Evolutionary conservation across 2,329 filamentous ascomycete genomes (phyloP).

Genomic region (Phialocephala sp.): DNA sequence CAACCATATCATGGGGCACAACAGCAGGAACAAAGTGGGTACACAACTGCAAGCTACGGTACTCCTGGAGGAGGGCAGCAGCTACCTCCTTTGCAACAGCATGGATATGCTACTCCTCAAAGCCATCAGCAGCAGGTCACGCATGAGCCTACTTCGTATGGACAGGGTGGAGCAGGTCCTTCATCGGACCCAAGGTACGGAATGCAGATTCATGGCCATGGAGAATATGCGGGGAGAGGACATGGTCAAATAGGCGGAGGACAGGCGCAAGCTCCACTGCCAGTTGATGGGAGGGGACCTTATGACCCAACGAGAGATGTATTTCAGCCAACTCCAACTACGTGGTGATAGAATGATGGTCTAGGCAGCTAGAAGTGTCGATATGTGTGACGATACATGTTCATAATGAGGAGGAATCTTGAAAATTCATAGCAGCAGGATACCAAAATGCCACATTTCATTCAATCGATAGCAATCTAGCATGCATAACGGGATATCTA

Average conservation of each 20-base stretch:
- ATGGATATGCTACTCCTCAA: neutral
- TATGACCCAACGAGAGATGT: neutral
- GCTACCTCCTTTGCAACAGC: neutral
- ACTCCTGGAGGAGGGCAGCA: neutral
- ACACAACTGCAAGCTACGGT: neutral
- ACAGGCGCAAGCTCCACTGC: neutral
- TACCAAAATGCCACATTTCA: neutral
- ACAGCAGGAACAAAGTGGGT: neutral
- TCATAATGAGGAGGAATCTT: neutral
- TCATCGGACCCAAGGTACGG: neutral
- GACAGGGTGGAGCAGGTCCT: neutral
- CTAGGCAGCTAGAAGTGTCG: neutral
- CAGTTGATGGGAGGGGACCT: neutral
- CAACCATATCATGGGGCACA: neutral
- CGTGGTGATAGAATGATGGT: too few relatives aligned
- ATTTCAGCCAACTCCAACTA: neutral
- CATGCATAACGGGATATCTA: neutral
- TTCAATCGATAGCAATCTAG: neutral
- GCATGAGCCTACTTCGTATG: neutral
- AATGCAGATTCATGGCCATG: neutral
- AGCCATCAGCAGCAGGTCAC: neutral
- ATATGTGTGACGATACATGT: neutral
- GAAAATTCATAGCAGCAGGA: neutral
- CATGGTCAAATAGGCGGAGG: neutral
- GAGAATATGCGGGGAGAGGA: constrained; percentile 1